Evolutionary conservation across 2,329 filamentous ascomycete genomes (phyloP).

Genomic region (Alternaria postmessia): DNA sequence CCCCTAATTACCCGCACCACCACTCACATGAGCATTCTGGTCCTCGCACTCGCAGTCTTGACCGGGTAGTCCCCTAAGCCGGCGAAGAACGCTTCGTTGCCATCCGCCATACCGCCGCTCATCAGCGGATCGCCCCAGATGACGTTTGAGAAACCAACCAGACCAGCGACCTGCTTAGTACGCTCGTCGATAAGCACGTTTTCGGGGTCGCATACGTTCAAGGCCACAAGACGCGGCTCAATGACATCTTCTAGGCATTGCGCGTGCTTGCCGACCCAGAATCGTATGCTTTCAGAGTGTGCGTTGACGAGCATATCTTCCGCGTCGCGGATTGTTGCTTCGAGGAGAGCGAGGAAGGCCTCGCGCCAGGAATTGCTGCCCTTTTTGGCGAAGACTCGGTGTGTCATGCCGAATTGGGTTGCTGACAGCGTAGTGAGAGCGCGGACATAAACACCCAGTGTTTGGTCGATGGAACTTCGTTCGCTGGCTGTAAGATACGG

Average conservation of each 20-base stretch:
- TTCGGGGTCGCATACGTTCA: constrained; percentile 58
- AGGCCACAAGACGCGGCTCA: constrained; percentile 60
- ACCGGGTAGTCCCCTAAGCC: constrained; percentile 53
- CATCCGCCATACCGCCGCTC: constrained; percentile 55
- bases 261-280: constrained; percentile 56
- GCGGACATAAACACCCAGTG: constrained; percentile 52
- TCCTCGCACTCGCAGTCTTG: constrained; percentile 39
- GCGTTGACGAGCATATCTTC: constrained; percentile 67
- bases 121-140: constrained; percentile 66
- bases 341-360: constrained; percentile 61
- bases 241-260: constrained; percentile 60
- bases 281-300: constrained; percentile 64
- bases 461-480: constrained; percentile 50
- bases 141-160: constrained; percentile 62
- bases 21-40: constrained; percentile 55
- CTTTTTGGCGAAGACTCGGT: constrained; percentile 55
- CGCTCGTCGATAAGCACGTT: constrained; percentile 62
- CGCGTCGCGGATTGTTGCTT: constrained; percentile 63
- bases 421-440: constrained; percentile 57
- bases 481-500: constrained; percentile 47
- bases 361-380: constrained; percentile 62
- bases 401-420: constrained; percentile 60
- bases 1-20: not conserved
- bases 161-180: constrained; percentile 58
- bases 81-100: constrained; percentile 53